phyloP scores from a whole-genome alignment of 2,329 filamentous ascomycete genomes.

The Huntiella decipiens region DNA sequence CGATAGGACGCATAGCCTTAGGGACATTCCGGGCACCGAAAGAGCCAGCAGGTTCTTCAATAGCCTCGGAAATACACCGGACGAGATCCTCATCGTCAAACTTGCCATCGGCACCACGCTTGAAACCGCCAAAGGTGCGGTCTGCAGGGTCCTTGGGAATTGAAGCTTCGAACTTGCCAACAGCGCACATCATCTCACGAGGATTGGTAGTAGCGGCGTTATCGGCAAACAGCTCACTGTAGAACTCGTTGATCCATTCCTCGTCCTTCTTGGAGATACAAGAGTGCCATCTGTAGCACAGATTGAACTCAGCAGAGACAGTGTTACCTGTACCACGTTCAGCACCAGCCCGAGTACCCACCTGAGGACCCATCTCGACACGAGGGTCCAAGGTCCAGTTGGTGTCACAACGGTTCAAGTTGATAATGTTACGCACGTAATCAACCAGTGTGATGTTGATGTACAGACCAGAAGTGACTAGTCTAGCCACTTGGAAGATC shows the following conservation, averaged over 20 bases:
- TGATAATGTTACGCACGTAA: slow-evolving; percentile 62
- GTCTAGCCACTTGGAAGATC: slow-evolving; percentile 57
- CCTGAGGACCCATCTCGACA: slow-evolving; percentile 40
- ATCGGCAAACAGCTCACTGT: slow-evolving; percentile 18
- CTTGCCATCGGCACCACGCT: slow-evolving; percentile 45
- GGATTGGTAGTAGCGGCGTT: slow-evolving; percentile 25
- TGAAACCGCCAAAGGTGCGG: slow-evolving; percentile 47
- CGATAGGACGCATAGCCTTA: slow-evolving; percentile 51
- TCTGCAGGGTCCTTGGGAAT: slow-evolving; percentile 48
- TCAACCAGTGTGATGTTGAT: slow-evolving; percentile 63
- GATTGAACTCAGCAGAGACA: slow-evolving; percentile 75
- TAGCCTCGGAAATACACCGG: slow-evolving; percentile 43
- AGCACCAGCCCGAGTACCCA: slow-evolving; percentile 35
- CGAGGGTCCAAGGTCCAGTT: slow-evolving; percentile 70
- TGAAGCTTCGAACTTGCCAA: slow-evolving; percentile 41
- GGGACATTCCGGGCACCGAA: slow-evolving; percentile 62
- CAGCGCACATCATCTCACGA: slow-evolving; percentile 40
- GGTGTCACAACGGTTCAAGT: slow-evolving; percentile 37
- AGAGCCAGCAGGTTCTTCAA: slow-evolving; percentile 59
- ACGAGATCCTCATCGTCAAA: slow-evolving; percentile 63
- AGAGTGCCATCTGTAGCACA: slow-evolving; percentile 77
- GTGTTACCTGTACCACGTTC: slow-evolving; percentile 62
- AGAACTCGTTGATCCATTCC: slow-evolving; percentile 58
- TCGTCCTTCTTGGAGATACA: slow-evolving; percentile 59
- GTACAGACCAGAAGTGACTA: slow-evolving; percentile 58